Base-by-base conservation (phyloP, 2,329 filamentous ascomycete species). In the Pseudonectria buxi region DNA sequence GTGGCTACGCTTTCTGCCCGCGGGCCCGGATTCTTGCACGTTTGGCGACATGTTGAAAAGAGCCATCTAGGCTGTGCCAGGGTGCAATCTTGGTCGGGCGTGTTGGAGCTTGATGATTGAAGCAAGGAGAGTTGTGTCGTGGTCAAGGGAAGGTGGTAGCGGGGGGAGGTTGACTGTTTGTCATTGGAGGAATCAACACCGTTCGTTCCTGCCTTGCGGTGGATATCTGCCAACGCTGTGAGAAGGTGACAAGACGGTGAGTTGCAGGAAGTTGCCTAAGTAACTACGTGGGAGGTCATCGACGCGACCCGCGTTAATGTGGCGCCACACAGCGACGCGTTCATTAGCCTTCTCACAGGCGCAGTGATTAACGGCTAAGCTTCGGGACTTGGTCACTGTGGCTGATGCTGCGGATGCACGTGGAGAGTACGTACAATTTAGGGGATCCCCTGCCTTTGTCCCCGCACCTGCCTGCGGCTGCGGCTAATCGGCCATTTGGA, bases 31-130 rank as follows among this genome's bases (percentile, higher is more conserved):
- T 48, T 70, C 67, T 50, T 65, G 63, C 22, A 71, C 60, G 41
- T 74, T 74, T 10, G 62, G 55, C 13, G 70, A 68, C 51, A 72
- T 59, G 35, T 64, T 58, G 29, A 63, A 56, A 16, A 75, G 57
- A 51, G 72, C 64, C 71, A 74, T 74, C 40, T 53, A 43, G 37
- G 32, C 34, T 38, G 26, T 18, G 18, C 18, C 18, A 22, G 9
- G 5, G 18, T 9, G 18, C 18, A 22, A 22, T 9, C 18, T 22
- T 22, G 18, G 5, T 5, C 5, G 18, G 9, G 18, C 5, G 18
- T 6, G 18, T n/a, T n/a, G n/a, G n/a, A n/a, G n/a, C n/a, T n/a
- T n/a, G n/a, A n/a, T n/a, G 18, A 22, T 22, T 22, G 18, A 22
- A 22, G 18, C 18, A 9, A 9, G 9, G 18, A 22, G 18, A 22